Evolutionary conservation across 139 green algal genomes (phyloP), one percentile per base, ranked within the genome.

Genomic region (Tetraselmis chui): DNA sequence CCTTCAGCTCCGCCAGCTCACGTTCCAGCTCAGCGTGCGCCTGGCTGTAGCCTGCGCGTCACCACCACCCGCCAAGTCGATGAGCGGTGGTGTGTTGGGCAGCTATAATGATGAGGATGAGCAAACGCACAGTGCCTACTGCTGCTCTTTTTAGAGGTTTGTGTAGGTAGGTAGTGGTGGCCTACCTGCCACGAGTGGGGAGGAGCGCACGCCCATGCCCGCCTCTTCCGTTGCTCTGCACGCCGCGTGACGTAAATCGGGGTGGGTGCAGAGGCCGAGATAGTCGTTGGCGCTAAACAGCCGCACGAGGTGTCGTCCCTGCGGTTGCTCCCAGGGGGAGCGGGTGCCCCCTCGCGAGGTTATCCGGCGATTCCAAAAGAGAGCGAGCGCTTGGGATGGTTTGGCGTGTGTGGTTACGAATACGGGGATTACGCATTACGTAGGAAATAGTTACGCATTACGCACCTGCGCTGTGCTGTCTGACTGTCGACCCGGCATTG

Each of bases 241-340:
- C 1, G 90, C 89, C 27, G 94, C 93, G 5, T 32, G 22, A 11
- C 90, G 83, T 25, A 99, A 90, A 5, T 88, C 85, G 0, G 91
- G 90, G 88, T 99, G 95, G 0, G 86, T 89, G 23, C 91, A 94
- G 18, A 99, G 88, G 0, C 96, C 96, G 29, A 99, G 79, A 83
- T 99, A 99, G 83, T 99, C 96, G 82, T 99, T 99, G 23, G 90
- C 79, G 31, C 87, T 92, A 83, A 98, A 98, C 26, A 97, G 88
- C 30, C 79, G 91, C 0, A 96, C 59, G n/a, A 29, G 84, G 23
- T 78, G 31, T 29, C 18, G 45, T 18, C n/a, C n/a, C n/a, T n/a
- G n/a, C n/a, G n/a, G n/a, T n/a, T n/a, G n/a, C 18, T 67, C 45
- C 11, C 45, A 67, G 45, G 45, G 45, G 45, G 45, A 18, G 45